These are phyloP conservation scores for Suillus brevipes DNA, from an alignment of 768 basidiomycete species.

Conservation along the genomic window DNA sequence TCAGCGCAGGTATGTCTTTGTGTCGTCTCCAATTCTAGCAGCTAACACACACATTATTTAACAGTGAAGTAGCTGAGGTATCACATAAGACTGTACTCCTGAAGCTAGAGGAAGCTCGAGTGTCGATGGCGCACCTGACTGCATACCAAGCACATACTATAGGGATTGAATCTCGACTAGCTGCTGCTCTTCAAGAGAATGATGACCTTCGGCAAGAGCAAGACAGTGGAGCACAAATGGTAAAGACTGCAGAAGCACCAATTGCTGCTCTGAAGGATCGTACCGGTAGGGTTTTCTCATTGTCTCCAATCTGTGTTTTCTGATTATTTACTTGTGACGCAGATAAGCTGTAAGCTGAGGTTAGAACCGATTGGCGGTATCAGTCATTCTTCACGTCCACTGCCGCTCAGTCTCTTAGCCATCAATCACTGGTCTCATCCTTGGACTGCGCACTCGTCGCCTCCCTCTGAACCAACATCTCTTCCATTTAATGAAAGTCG, in stretches of 20 bases:
- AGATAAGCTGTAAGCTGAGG: conserved; percentile 74
- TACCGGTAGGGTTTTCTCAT: conserved; percentile 45
- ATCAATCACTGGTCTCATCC: too few relatives aligned
- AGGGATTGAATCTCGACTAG: conserved; percentile 69
- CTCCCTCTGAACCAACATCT: too few relatives aligned
- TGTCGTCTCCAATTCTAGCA: conserved; percentile 45
- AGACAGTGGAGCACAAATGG: conserved; percentile 66
- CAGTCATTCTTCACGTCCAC: too few relatives aligned
- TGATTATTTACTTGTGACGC: conserved; percentile 10
- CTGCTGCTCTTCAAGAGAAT: conserved; percentile 65
- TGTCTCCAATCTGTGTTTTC: not conserved
- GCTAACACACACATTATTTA: conserved; percentile 74
- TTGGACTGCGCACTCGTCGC: too few relatives aligned
- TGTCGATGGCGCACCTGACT: conserved; percentile 63
- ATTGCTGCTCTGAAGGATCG: conserved; percentile 65
- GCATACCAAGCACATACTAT: conserved; percentile 68
- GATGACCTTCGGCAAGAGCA: conserved; percentile 86
- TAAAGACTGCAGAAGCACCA: conserved; percentile 66
- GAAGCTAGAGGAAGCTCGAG: conserved; percentile 74
- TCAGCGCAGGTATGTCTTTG: conserved; percentile 76
- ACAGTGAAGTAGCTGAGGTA: conserved; percentile 78
- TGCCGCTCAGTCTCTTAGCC: too few relatives aligned
- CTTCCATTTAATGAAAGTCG: too few relatives aligned
- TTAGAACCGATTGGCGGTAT: too few relatives aligned
- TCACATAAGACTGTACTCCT: conserved; percentile 73